Conservation (phyloP, 2,329 filamentous ascomycete genomes). For the Pseudogymnoascus sp. region DNA sequence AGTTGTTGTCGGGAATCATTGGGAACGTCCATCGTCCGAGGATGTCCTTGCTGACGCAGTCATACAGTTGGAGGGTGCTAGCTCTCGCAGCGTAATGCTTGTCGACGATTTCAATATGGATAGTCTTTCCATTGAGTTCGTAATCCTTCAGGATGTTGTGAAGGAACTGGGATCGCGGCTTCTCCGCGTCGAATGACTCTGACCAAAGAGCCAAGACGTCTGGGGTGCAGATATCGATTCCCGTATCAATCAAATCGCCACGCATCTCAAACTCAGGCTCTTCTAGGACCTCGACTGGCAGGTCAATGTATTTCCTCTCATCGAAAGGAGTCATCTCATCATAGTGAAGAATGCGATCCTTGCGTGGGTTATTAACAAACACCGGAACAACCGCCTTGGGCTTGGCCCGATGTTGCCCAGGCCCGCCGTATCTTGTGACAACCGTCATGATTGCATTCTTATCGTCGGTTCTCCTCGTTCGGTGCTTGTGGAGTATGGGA, state of each 20-base stretch:
- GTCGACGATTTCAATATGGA: conserved; percentile 78
- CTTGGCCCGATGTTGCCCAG: conserved; percentile 64
- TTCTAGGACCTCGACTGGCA: conserved; percentile 73
- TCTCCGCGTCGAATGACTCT: conserved; percentile 94
- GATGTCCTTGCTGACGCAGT: conserved; percentile 80
- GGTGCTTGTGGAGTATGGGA: conserved; percentile 65
- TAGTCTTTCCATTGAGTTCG: conserved; percentile 94
- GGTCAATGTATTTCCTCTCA: conserved; percentile 54
- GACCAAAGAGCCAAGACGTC: conserved; percentile 93
- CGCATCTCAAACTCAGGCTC: conserved; percentile 62
- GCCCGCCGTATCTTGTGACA: conserved; percentile 70
- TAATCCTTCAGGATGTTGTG: conserved; percentile 93
- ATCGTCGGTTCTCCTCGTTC: conserved; percentile 69
- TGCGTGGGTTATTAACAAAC: conserved; percentile 76
- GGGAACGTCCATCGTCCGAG: conserved; percentile 81
- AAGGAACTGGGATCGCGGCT: conserved; percentile 78
- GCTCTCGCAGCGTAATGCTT: conserved; percentile 82
- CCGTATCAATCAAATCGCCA: conserved; percentile 83
- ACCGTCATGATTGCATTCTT: conserved; percentile 98
- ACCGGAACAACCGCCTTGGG: conserved; percentile 65
- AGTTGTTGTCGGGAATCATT: conserved; percentile 79
- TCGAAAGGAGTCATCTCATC: conserved; percentile 74
- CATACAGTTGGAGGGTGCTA: conserved; percentile 79
- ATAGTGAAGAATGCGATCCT: conserved; percentile 81
- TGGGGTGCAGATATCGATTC: conserved; percentile 94